Percentiles rank a stretch among this genome's conserved stretches.
Evolutionary conservation across 2,329 filamentous ascomycete species (phyloP).

Genomic region (Zarea fungicola): DNA sequence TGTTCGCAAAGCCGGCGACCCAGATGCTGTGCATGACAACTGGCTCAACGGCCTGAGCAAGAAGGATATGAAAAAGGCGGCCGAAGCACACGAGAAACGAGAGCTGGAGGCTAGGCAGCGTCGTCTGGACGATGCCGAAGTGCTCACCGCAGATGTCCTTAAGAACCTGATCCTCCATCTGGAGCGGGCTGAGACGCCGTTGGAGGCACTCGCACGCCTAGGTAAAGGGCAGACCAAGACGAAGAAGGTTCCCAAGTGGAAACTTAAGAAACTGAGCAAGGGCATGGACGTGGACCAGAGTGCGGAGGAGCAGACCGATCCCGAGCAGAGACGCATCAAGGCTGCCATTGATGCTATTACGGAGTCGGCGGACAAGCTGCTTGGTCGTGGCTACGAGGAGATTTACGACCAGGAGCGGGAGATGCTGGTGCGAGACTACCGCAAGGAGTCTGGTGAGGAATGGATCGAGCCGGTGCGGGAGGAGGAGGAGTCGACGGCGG

Average conservation of each 20-base stretch:
- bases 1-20: slow-evolving; percentile 81
- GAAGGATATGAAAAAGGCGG: slow-evolving; percentile 85
- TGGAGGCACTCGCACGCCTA: slow-evolving; percentile 82
- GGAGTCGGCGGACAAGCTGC: slow-evolving; percentile 79
- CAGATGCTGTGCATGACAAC: slow-evolving; percentile 82
- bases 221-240: slow-evolving; percentile 63
- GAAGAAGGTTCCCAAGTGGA: slow-evolving; percentile 58
- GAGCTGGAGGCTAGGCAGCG: slow-evolving; percentile 70
- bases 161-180: slow-evolving; percentile 66
- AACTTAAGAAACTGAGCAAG: slow-evolving; percentile 62
- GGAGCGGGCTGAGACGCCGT: slow-evolving; percentile 74
- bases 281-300: slow-evolving; percentile 68
- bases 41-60: slow-evolving; percentile 93
- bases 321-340: slow-evolving; percentile 64
- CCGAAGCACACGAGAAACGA: slow-evolving; percentile 78
- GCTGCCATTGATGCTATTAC: slow-evolving; percentile 77
- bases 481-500: slow-evolving; percentile 47
- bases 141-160: slow-evolving; percentile 69
- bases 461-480: slow-evolving; percentile 57
- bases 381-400: slow-evolving; percentile 78
- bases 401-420: slow-evolving; percentile 89
- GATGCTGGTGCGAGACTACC: slow-evolving; percentile 74
- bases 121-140: slow-evolving; percentile 67
- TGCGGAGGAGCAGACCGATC: slow-evolving; percentile 58
- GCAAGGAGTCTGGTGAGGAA: slow-evolving; percentile 77